phyloP scores from a whole-genome alignment of 2,329 filamentous ascomycete genomes.

The Trichoderma sp. region DNA sequence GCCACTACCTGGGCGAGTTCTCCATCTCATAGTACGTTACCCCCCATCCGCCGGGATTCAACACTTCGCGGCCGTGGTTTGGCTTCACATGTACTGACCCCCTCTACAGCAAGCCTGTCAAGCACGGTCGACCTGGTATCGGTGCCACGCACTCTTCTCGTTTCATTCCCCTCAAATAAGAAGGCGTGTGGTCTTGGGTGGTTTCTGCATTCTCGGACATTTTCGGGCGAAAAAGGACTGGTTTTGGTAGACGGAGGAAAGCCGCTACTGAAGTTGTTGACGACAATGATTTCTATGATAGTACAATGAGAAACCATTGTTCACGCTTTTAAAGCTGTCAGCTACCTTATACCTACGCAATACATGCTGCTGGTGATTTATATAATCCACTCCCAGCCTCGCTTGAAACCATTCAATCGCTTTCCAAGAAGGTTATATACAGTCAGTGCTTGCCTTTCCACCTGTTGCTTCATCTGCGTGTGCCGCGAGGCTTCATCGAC shows the following conservation, averaged over 20 bases:
- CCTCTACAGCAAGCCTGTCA: conserved; percentile 86
- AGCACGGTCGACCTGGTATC: conserved; percentile 99
- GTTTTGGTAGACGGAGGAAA: conserved; percentile 54
- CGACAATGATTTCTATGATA: conserved; percentile 50
- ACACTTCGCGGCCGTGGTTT: no score
- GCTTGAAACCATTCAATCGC: conserved; percentile 1
- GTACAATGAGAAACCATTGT: conserved; percentile 49
- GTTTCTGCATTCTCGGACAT: conserved; percentile 61
- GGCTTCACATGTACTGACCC: conserved; percentile 50
- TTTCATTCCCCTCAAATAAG: conserved; percentile 99
- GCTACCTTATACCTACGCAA: not conserved
- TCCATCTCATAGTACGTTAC: conserved; percentile 90
- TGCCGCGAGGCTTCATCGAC: not conserved
- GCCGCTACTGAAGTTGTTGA: conserved; percentile 50
- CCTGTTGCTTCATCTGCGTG: no score
- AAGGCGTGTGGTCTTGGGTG: conserved; percentile 58
- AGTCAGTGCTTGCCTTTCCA: not conserved
- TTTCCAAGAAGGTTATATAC: not conserved
- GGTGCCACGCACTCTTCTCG: conserved; percentile 99
- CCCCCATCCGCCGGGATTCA: conserved; percentile 45
- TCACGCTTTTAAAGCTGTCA: conserved; percentile 32
- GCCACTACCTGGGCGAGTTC: conserved; percentile 99
- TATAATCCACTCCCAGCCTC: conserved; percentile 11
- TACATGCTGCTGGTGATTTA: conserved; percentile 5
- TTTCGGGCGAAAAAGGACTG: conserved; percentile 59